Conservation (phyloP, 495 filamentous ascomycete genomes). For the Aspergillus funiculosus region DNA sequence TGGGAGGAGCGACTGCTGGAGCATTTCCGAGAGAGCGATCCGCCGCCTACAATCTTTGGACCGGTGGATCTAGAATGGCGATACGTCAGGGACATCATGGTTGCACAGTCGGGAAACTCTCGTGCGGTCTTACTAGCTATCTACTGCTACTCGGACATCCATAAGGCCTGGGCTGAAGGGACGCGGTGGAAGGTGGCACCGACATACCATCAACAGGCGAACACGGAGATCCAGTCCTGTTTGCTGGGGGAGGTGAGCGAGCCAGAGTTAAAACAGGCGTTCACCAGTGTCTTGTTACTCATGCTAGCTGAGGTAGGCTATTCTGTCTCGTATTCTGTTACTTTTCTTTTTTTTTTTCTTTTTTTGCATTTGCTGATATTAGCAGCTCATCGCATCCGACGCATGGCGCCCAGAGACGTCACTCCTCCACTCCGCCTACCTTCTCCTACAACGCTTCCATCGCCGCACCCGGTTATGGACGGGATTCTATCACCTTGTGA, state of each 20-base stretch:
- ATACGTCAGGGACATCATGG: conserved; percentile 26
- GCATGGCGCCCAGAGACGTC: conserved; percentile 28
- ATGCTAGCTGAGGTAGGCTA: conserved; percentile 40
- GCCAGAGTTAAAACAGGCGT: conserved; percentile 23
- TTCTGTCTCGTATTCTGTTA: too few species aligned
- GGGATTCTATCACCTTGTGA: conserved; percentile 26
- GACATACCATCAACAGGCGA: conserved; percentile 31
- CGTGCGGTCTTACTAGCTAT: conserved; percentile 28
- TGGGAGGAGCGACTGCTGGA: conserved; percentile 34
- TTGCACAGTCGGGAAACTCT: conserved; percentile 25
- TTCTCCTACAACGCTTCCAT: conserved; percentile 33
- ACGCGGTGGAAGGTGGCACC: conserved; percentile 30
- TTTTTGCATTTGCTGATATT: not conserved
- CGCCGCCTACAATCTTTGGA: conserved; percentile 35
- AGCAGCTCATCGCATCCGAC: conserved; percentile 28
- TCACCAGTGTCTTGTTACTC: conserved; percentile 32
- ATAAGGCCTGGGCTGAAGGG: conserved; percentile 28
- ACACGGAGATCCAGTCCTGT: conserved; percentile 31
- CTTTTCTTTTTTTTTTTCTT: not conserved
- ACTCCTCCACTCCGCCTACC: conserved; percentile 33
- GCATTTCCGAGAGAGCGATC: conserved; percentile 29
- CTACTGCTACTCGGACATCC: conserved; percentile 36
- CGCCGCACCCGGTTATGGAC: conserved; percentile 27
- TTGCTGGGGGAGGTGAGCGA: conserved; percentile 28
- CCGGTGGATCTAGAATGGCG: conserved; percentile 35